These are phyloP conservation scores for Lithospermum erythrorhizon DNA, from an alignment of 257 asterid species.

Conservation along the genomic window DNA sequence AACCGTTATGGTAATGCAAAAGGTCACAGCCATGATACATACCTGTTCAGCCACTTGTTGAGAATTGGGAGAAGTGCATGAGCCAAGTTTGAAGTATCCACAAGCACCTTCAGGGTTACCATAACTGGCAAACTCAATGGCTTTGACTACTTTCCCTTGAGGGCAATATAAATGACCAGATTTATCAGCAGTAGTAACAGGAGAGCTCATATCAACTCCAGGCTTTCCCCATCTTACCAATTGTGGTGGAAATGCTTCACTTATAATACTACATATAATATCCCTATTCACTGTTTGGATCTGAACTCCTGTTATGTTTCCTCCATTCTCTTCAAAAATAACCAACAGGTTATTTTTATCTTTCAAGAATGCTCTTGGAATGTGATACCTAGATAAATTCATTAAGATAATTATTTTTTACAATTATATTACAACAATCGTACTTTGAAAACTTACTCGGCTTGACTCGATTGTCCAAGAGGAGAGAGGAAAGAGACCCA, in stretches of 20 bases:
- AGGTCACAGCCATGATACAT: neutral
- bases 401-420: neutral
- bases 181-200: constrained; percentile 20
- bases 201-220: constrained; percentile 22
- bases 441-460: constrained; percentile 38
- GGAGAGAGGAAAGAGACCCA: constrained; percentile 79
- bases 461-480: constrained; percentile 61
- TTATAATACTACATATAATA: constrained; percentile 60
- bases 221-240: constrained; percentile 40
- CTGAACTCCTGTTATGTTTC: constrained; percentile 40
- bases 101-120: neutral
- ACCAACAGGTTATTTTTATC: constrained; percentile 44
- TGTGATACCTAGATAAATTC: constrained; percentile 43
- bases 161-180: constrained; percentile 51
- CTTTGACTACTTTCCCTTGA: constrained; percentile 25
- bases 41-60: neutral
- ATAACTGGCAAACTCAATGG: constrained; percentile 28
- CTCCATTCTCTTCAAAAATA: constrained; percentile 75
- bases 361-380: constrained; percentile 77
- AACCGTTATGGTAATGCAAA: no score
- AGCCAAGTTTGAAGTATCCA: neutral
- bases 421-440: no score
- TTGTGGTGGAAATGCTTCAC: constrained; percentile 43
- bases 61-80: neutral
- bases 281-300: constrained; percentile 55